phyloP scores from a whole-genome alignment of 2,329 filamentous ascomycete genomes.

The Alternaria dauci region DNA sequence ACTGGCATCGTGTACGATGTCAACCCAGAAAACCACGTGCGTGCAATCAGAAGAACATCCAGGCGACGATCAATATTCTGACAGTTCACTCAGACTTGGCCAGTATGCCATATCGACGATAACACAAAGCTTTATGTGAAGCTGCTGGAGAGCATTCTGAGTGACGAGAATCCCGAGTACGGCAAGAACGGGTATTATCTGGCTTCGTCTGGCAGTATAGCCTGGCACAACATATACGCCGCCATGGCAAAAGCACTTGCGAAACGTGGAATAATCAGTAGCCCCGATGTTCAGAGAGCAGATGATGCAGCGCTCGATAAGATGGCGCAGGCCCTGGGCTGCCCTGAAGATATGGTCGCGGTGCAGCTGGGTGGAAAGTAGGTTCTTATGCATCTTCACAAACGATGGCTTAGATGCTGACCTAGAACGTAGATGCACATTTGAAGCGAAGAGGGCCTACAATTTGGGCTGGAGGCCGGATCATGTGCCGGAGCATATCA shows the following conservation, averaged over 20 bases:
- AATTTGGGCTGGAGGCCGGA: slow-evolving; percentile 59
- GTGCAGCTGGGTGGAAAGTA: slow-evolving; percentile 57
- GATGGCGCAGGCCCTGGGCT: slow-evolving; percentile 47
- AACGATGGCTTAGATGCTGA: slow-evolving; percentile 7
- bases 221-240: slow-evolving; percentile 61
- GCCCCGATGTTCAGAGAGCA: slow-evolving; percentile 49
- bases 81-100: slow-evolving; percentile 51
- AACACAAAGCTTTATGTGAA: slow-evolving; percentile 58
- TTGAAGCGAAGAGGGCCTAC: slow-evolving; percentile 53
- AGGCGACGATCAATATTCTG: slow-evolving; percentile 39
- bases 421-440: slow-evolving; percentile 50
- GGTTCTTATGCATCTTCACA: slow-evolving; percentile 21
- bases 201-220: slow-evolving; percentile 58
- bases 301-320: slow-evolving; percentile 48
- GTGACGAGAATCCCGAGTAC: slow-evolving; percentile 47
- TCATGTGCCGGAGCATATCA: slow-evolving; percentile 56
- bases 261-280: slow-evolving; percentile 52
- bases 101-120: slow-evolving; percentile 62
- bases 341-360: not conserved
- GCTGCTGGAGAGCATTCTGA: slow-evolving; percentile 57
- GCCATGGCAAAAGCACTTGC: slow-evolving; percentile 56
- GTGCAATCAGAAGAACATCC: not conserved
- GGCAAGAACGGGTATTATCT: slow-evolving; percentile 62
- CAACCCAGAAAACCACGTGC: not conserved
- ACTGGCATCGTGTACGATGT: slow-evolving; percentile 51